These are phyloP conservation scores for Dryas alaskensis DNA, from an alignment of 306 rosid species.

Conservation along the genomic window DNA sequence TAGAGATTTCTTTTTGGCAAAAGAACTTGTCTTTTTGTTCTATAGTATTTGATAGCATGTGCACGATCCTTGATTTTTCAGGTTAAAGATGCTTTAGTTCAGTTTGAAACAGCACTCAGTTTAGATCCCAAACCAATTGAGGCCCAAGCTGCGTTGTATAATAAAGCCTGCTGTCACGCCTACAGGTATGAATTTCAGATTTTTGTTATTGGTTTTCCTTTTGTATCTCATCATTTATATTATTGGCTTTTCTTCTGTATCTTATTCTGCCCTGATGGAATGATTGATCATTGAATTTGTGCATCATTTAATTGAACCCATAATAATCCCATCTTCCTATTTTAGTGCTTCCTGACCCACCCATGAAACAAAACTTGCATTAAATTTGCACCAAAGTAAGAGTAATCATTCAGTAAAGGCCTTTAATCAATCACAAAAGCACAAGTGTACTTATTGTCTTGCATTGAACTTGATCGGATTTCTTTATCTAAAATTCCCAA, in stretches of 20 bases:
- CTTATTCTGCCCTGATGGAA: too few relatives aligned
- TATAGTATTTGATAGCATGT: conserved; percentile 4
- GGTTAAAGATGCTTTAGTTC: conserved; percentile 91
- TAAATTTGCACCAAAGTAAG: neutral
- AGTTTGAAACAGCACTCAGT: conserved; percentile 80
- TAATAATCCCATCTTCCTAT: too few relatives aligned
- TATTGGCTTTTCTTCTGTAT: neutral
- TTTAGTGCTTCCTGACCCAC: too few relatives aligned
- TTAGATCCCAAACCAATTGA: conserved; percentile 83
- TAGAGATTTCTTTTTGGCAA: neutral
- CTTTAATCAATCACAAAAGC: neutral
- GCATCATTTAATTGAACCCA: too few relatives aligned
- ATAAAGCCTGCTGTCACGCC: conserved; percentile 98
- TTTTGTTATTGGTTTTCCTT: neutral
- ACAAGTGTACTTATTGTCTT: neutral
- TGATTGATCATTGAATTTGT: too few relatives aligned
- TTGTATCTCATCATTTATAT: neutral
- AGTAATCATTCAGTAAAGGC: neutral
- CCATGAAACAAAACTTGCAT: neutral
- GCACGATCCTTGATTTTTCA: conserved; percentile 35
- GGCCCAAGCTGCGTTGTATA: conserved; percentile 90
- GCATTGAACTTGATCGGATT: neutral
- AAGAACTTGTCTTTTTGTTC: neutral
- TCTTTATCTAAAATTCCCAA: neutral
- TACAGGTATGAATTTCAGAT: conserved; percentile 48